Conservation (phyloP, 805 yeast genomes). For the Candida golubevii region DNA sequence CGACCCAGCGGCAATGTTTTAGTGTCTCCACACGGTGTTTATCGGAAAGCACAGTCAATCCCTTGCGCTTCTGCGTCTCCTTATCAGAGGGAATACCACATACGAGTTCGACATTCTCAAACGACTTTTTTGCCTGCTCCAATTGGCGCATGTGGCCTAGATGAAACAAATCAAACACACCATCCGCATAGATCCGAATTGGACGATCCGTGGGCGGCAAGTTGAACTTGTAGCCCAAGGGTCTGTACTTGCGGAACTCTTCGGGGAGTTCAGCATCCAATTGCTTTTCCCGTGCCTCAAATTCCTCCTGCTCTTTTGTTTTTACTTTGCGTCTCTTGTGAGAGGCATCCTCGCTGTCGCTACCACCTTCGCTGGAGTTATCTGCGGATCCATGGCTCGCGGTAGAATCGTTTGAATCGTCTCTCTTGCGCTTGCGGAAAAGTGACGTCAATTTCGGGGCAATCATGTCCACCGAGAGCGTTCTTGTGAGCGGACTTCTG, state of each 20-base stretch:
- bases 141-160: slow-evolving; percentile 97
- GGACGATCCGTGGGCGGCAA: slow-evolving; percentile 84
- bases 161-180: slow-evolving; percentile 95
- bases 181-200: slow-evolving; percentile 94
- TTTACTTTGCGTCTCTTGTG: slow-evolving; percentile 23
- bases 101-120: slow-evolving; percentile 77
- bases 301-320: slow-evolving; percentile 26
- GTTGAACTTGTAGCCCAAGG: slow-evolving; percentile 72
- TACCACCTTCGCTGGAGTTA: slow-evolving; percentile 8
- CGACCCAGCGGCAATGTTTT: slow-evolving; percentile 94
- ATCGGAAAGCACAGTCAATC: slow-evolving; percentile 87
- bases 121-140: slow-evolving; percentile 92
- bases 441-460: slow-evolving; percentile 33
- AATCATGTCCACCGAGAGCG: slow-evolving; percentile 38
- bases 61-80: slow-evolving; percentile 89
- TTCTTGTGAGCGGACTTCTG: slow-evolving; percentile 24
- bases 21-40: slow-evolving; percentile 87
- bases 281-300: slow-evolving; percentile 49
- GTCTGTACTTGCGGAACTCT: slow-evolving; percentile 71
- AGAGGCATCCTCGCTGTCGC: slow-evolving; percentile 8
- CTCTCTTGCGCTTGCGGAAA: slow-evolving; percentile 19
- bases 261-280: slow-evolving; percentile 64
- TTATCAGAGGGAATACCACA: slow-evolving; percentile 90
- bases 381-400: slow-evolving; percentile 8
- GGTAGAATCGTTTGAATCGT: slow-evolving; percentile 11